A percentile compares a stretch with the other conserved stretches of the same genome.
Conservation (phyloP, 75 land plant species). For the Gnetum montanum region DNA sequence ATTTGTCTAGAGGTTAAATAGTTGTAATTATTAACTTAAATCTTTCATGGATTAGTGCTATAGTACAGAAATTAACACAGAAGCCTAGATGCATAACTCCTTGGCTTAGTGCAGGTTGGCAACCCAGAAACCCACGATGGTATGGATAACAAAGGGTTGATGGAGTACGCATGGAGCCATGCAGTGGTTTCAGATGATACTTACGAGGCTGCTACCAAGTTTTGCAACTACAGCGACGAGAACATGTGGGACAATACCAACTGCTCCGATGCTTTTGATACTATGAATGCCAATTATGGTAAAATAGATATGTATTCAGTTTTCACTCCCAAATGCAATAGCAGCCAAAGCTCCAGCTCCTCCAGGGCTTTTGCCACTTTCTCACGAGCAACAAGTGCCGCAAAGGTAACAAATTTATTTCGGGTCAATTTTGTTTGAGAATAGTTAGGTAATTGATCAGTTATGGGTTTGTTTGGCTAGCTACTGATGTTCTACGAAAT, state of each 20-base stretch:
- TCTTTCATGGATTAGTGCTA: no score
- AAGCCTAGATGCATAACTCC: no score
- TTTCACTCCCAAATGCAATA: slow-evolving; percentile 34
- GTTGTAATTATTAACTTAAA: no score
- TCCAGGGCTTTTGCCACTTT: no score
- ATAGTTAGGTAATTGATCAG: no score
- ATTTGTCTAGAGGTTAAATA: no score
- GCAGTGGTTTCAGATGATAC: slow-evolving; percentile 51
- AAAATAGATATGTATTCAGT: slow-evolving; percentile 46
- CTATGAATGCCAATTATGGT: slow-evolving; percentile 32
- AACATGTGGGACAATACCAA: slow-evolving; percentile 23
- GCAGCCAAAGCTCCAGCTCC: background rate
- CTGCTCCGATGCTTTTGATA: slow-evolving; percentile 22
- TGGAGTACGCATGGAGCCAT: slow-evolving; percentile 65
- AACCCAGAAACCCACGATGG: slow-evolving; percentile 46
- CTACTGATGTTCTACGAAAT: no score
- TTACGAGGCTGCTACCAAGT: slow-evolving; percentile 20
- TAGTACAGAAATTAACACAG: no score
- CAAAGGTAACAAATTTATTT: no score
- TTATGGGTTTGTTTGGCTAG: no score
- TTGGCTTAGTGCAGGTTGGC: slow-evolving; percentile 39
- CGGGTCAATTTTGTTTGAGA: no score
- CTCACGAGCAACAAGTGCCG: no score
- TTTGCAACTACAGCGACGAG: slow-evolving; percentile 23
- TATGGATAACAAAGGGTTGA: slow-evolving; percentile 31